Conservation (phyloP, 2,329 filamentous ascomycete species). For the Calonectria crousiana region DNA sequence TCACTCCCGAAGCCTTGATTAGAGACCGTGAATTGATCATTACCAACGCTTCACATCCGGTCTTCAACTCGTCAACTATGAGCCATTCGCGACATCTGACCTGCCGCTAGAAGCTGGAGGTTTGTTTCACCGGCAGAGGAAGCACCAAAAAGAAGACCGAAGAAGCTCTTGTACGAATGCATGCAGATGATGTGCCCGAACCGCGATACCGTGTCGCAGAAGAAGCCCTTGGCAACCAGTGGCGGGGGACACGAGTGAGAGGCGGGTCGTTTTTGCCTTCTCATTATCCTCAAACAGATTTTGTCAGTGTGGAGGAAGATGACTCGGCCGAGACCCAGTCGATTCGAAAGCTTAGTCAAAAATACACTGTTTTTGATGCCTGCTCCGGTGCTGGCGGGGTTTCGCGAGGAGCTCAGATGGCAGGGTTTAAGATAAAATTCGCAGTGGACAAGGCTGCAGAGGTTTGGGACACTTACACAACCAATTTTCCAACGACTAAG, state of each 20-base stretch:
- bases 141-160: conserved; percentile 46
- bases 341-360: conserved; percentile 49
- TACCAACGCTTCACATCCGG: conserved; percentile 67
- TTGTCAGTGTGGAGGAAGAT: conserved; percentile 42
- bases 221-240: conserved; percentile 49
- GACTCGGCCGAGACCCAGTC: not conserved
- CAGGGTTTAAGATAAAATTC: conserved; percentile 70
- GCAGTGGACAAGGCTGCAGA: conserved; percentile 72
- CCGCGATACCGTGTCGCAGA: conserved; percentile 46
- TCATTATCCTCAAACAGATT: not conserved
- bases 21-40: conserved; percentile 58
- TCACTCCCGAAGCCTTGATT: conserved; percentile 54
- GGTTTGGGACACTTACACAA: conserved; percentile 68
- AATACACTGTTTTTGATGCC: conserved; percentile 77
- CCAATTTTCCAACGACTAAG: conserved; percentile 67
- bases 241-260: conserved; percentile 44
- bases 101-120: conserved; percentile 62
- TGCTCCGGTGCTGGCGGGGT: conserved; percentile 82
- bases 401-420: conserved; percentile 70
- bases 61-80: conserved; percentile 45
- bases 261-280: conserved; percentile 49
- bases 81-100: conserved; percentile 55
- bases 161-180: conserved; percentile 52
- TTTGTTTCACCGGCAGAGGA: conserved; percentile 40
- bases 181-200: conserved; percentile 46